Conservation (phyloP, 495 filamentous ascomycete species). For the Penicillium pulvis region DNA sequence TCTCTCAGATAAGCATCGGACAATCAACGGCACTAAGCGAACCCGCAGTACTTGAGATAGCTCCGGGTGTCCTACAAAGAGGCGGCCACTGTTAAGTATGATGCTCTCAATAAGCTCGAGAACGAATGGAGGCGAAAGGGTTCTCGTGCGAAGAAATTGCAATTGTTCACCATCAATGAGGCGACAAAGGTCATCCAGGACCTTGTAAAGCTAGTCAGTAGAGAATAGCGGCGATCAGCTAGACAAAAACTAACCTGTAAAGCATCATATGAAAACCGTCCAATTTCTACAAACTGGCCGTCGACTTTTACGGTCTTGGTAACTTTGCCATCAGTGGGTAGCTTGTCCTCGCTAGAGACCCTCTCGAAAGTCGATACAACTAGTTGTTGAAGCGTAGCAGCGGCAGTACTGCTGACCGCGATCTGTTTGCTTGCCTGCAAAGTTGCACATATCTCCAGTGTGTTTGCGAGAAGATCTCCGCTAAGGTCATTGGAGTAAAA, state of each 20-base stretch:
- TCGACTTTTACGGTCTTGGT: conserved; percentile 46
- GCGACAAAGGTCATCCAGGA: conserved; percentile 88
- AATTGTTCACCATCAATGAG: conserved; percentile 81
- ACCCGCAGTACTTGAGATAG: conserved; percentile 76
- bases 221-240: background rate
- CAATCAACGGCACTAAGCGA: conserved; percentile 81
- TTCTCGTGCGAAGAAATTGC: conserved; percentile 73
- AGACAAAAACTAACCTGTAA: conserved; percentile 55
- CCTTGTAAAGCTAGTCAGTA: conserved; percentile 41
- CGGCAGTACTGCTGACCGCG: conserved; percentile 91
- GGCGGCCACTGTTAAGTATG: conserved; percentile 76
- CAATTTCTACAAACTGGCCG: conserved; percentile 63
- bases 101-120: conserved; percentile 91
- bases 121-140: conserved; percentile 77
- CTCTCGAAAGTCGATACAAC: conserved; percentile 92
- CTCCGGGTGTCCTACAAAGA: conserved; percentile 78
- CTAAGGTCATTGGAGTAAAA: conserved; percentile 84
- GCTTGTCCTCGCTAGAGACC: conserved; percentile 78
- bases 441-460: conserved; percentile 86
- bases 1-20: conserved; percentile 74
- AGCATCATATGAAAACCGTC: conserved; percentile 81
- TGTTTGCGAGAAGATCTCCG: conserved; percentile 76
- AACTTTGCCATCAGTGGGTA: conserved; percentile 45
- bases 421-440: conserved; percentile 87
- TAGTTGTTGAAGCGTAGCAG: conserved; percentile 92